Evolutionary conservation across 805 yeast species (phyloP).

Genomic region (Saturnispora halmiae): DNA sequence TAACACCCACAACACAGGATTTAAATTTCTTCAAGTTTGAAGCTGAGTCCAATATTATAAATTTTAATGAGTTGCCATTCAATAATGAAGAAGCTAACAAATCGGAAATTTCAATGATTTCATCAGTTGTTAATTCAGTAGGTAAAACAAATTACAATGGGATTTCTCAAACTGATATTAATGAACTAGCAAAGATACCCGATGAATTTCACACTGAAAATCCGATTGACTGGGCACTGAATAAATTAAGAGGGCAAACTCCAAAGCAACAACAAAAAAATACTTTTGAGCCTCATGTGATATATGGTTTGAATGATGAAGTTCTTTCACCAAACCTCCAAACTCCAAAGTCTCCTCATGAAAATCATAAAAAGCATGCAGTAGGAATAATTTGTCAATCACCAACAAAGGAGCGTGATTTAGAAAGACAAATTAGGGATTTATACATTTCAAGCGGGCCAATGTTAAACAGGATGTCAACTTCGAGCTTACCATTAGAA

Average conservation of each 20-base stretch:
- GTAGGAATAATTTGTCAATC: slow-evolving; percentile 15
- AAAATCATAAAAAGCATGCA: slow-evolving; percentile 14
- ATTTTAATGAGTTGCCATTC: slow-evolving; percentile 23
- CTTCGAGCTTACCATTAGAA: slow-evolving; percentile 9
- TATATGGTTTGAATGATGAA: slow-evolving; percentile 26
- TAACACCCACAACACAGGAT: neutral
- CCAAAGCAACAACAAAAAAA: slow-evolving; percentile 2
- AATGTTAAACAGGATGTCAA: slow-evolving; percentile 4
- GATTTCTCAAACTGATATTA: slow-evolving; percentile 48
- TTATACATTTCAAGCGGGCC: slow-evolving; percentile 24
- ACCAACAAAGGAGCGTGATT: slow-evolving; percentile 10
- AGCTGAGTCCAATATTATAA: neutral
- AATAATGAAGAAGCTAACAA: slow-evolving; percentile 9
- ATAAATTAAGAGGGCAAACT: slow-evolving; percentile 65
- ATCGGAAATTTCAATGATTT: slow-evolving; percentile 24
- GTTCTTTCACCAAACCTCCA: neutral
- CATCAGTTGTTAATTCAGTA: slow-evolving; percentile 27
- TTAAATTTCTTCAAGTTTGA: neutral
- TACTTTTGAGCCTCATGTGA: slow-evolving; percentile 7
- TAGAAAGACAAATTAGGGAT: slow-evolving; percentile 29
- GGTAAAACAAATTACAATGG: slow-evolving; percentile 36
- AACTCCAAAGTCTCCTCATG: slow-evolving; percentile 5
- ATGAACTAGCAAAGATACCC: slow-evolving; percentile 75
- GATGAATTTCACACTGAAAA: slow-evolving; percentile 63
- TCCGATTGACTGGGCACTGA: slow-evolving; percentile 66